A percentile compares a stretch with the other conserved stretches of the same genome.
Evolutionary conservation across 148 eudicot genomes (phyloP).

Genomic region (Chenopodium quinoa): DNA sequence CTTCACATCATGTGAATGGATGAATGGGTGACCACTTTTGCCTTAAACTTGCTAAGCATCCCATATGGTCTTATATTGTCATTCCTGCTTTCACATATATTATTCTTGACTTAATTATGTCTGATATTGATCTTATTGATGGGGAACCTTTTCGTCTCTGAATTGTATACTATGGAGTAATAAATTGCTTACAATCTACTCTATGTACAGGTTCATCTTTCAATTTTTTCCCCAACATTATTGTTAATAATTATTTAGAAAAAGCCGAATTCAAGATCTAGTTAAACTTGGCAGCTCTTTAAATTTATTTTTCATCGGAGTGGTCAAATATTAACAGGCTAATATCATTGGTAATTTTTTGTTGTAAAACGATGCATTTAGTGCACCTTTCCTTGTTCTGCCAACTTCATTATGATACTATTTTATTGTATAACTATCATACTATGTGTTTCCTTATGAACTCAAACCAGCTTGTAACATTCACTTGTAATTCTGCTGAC

Average conservation of each 20-base stretch:
- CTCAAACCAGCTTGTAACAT: not conserved
- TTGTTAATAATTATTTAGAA: not conserved
- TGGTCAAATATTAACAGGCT: not conserved
- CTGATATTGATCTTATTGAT: too few species aligned
- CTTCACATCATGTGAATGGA: not conserved
- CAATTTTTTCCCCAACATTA: not conserved
- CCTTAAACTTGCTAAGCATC: not conserved
- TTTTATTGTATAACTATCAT: not conserved
- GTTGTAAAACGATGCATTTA: too few species aligned
- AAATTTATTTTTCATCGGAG: not conserved
- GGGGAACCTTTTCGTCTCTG: too few species aligned
- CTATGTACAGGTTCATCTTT: not conserved
- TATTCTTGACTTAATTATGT: not conserved
- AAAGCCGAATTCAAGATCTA: not conserved
- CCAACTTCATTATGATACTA: not conserved
- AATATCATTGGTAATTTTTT: not conserved
- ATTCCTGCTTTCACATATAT: not conserved
- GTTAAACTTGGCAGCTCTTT: not conserved
- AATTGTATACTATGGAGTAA: too few species aligned
- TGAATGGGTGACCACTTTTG: not conserved
- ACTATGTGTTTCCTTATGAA: not conserved
- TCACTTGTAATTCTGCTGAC: not conserved
- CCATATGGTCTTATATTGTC: not conserved
- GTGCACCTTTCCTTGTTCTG: not conserved
- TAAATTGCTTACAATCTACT: not conserved